phyloP scores from a whole-genome alignment of 352 stramenopile species.

The Phytophthora crassamura region DNA sequence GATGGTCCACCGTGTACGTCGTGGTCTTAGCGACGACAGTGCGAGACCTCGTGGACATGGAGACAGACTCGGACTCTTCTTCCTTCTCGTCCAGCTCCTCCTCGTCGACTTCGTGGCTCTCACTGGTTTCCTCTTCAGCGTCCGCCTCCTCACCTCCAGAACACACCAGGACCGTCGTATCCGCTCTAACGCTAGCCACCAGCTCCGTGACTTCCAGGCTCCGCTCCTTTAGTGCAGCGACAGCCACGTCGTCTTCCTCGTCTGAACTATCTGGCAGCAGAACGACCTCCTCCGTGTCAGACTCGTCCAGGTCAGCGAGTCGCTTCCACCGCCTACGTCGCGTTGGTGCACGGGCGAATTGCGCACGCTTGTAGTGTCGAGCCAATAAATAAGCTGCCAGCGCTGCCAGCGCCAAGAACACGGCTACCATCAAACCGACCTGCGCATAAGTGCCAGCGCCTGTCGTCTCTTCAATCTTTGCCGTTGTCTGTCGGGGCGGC shows the following conservation, averaged over 20 bases:
- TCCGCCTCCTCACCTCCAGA: constrained; percentile 15
- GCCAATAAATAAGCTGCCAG: constrained; percentile 38
- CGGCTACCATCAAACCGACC: constrained; percentile 25
- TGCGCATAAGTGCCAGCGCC: constrained; percentile 11
- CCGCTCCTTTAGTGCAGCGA: constrained; percentile 6
- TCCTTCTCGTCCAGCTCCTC: constrained; percentile 9
- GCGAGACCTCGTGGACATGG: not conserved
- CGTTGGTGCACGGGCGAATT: constrained; percentile 5
- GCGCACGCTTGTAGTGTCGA: constrained; percentile 28
- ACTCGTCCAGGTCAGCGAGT: constrained; percentile 23
- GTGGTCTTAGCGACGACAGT: constrained; percentile 13
- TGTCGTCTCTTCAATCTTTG: constrained; percentile 1
- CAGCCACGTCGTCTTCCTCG: constrained; percentile 13
- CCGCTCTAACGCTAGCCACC: constrained; percentile 9
- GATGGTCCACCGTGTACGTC: constrained; percentile 9
- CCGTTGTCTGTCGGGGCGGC: not conserved
- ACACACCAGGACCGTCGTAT: constrained; percentile 5
- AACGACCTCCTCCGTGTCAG: constrained; percentile 55
- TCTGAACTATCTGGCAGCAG: constrained; percentile 37
- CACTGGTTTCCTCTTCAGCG: constrained; percentile 15
- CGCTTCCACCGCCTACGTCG: constrained; percentile 45
- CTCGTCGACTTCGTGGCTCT: constrained; percentile 10
- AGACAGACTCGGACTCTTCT: not conserved
- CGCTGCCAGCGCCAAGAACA: constrained; percentile 34
- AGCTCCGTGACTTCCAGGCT: constrained; percentile 22